A percentile compares a stretch with the other conserved stretches of the same genome.
Evolutionary conservation across 257 asterid species (phyloP).

Genomic region (Solanum appendiculatum): DNA sequence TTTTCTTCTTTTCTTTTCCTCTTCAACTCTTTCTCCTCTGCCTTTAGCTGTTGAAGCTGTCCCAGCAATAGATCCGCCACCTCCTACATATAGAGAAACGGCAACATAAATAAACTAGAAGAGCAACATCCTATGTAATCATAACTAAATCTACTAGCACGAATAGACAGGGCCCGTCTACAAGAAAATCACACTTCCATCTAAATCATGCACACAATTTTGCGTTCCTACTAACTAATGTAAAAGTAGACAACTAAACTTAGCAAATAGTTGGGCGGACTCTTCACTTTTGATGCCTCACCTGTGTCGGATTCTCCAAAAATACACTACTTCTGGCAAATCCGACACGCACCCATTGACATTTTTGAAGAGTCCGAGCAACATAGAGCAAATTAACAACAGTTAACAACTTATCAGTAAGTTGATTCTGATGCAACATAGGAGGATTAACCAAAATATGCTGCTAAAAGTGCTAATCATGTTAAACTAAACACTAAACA

Average conservation of each 20-base stretch:
- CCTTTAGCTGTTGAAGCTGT: slow-evolving; percentile 40
- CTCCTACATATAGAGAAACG: slow-evolving; percentile 23
- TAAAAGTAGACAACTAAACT: too few species aligned
- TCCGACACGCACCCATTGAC: too few species aligned
- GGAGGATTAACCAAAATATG: neutral
- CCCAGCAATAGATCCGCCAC: slow-evolving; percentile 41
- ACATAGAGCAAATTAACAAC: too few species aligned
- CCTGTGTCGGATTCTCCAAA: too few species aligned
- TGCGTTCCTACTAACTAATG: neutral
- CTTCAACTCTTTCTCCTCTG: slow-evolving; percentile 39
- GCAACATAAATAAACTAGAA: neutral
- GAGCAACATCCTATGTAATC: neutral
- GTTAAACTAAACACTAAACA: neutral
- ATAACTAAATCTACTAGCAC: neutral
- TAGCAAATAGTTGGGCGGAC: too few species aligned
- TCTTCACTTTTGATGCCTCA: too few species aligned
- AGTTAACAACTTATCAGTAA: too few species aligned
- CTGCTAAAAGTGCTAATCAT: neutral
- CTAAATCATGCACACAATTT: neutral
- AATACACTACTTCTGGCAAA: too few species aligned
- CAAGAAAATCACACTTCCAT: neutral
- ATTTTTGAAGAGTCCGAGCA: too few species aligned
- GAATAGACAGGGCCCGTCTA: too few species aligned
- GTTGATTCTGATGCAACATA: too few species aligned
- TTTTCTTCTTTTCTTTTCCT: slow-evolving; percentile 40